phyloP scores from a whole-genome alignment of 2,329 filamentous ascomycete genomes.

The Phaeophleospora eucalypticola region DNA sequence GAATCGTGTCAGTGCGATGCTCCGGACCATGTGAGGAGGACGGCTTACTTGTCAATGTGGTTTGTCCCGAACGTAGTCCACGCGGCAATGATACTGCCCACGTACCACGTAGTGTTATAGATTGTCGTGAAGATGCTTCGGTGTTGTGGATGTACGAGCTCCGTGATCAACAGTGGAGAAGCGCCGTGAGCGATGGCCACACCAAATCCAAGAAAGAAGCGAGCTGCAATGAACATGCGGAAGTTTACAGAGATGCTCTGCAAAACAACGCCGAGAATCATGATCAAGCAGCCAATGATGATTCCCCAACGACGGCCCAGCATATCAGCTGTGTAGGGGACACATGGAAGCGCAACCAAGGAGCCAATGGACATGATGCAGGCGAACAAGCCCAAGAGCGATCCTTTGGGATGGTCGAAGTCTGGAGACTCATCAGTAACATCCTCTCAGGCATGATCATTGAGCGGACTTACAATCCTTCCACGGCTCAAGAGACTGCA shows the following conservation, averaged over 20 bases:
- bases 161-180: slow-evolving; percentile 33
- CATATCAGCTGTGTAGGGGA: slow-evolving; percentile 47
- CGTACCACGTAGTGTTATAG: no score
- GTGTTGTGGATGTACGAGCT: slow-evolving; percentile 49
- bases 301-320: slow-evolving; percentile 47
- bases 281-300: slow-evolving; percentile 45
- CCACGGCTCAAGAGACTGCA: no score
- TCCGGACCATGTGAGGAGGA: no score
- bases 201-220: slow-evolving; percentile 38
- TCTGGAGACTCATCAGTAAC: no score
- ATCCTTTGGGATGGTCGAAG: no score
- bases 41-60: no score
- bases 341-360: slow-evolving; percentile 45
- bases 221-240: slow-evolving; percentile 44
- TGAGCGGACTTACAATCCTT: no score
- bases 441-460: no score
- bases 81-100: no score
- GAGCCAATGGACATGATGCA: slow-evolving; percentile 50
- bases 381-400: no score
- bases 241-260: slow-evolving; percentile 39
- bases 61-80: no score
- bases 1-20: no score
- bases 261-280: slow-evolving; percentile 45
- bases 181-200: slow-evolving; percentile 38
- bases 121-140: slow-evolving; percentile 47